Percentiles rank a stretch among this genome's conserved stretches.
phyloP scores from a whole-genome alignment of 2,329 filamentous ascomycete genomes.

The Tolypocladium sp. region DNA sequence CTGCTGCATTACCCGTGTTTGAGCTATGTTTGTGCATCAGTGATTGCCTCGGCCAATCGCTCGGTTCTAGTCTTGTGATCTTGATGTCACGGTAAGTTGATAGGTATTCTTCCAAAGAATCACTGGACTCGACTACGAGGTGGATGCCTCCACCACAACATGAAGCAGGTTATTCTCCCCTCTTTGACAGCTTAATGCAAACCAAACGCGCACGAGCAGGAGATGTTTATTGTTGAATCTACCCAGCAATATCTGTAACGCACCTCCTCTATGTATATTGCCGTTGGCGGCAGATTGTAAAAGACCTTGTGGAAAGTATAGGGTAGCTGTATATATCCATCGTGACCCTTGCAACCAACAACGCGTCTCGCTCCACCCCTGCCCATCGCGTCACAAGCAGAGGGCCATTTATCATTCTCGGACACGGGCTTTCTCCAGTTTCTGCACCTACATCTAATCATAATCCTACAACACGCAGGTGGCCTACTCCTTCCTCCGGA shows the following conservation, averaged over 20 bases:
- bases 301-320: not conserved
- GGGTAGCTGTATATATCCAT: not conserved
- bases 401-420: not conserved
- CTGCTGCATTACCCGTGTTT: not conserved
- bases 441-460: not conserved
- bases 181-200: too few relatives aligned
- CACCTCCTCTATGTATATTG: too few relatives aligned
- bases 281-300: too few relatives aligned
- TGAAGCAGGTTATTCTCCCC: too few relatives aligned
- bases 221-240: too few relatives aligned
- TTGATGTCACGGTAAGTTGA: too few relatives aligned
- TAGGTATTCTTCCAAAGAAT: too few relatives aligned
- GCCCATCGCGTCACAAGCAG: not conserved
- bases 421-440: not conserved
- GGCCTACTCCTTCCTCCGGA: slow-evolving; percentile 64
- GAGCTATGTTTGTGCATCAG: not conserved
- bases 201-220: too few relatives aligned
- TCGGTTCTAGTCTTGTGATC: too few relatives aligned
- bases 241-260: too few relatives aligned
- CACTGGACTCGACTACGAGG: too few relatives aligned
- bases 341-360: not conserved
- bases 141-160: too few relatives aligned
- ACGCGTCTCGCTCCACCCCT: not conserved
- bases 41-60: not conserved
- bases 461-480: not conserved